Evolutionary conservation across 352 stramenopile genomes (phyloP), one percentile per base, ranked within the genome.

Genomic region (Phytopythium litorale): DNA sequence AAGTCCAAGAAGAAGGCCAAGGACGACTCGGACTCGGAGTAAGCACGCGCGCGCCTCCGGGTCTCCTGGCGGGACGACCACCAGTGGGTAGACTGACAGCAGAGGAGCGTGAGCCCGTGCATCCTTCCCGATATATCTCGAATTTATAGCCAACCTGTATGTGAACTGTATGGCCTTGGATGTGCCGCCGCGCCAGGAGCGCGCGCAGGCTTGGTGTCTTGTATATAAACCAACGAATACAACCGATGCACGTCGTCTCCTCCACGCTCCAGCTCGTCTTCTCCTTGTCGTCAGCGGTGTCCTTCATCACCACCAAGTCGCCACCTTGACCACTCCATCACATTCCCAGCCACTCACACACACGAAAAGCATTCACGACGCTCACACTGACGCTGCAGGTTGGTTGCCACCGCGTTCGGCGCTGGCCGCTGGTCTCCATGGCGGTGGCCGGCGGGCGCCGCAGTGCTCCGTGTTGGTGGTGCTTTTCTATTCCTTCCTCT

Each of bases 1-100:
- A 95, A 94, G 78, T 92, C 89, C 52, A 93, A 92, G 75, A 91
- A 91, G 67, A 79, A 85, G 75, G 75, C 78, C 52, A 78, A 81
- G 70, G 73, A 86, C 50, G 68, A 71, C 53, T 89, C 73, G 64
- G 80, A 92, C 75, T 84, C 70, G 76, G 80, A 89, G 79, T 92
- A 89, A 16, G 37, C 33, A 25, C 15, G 21, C 11, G 28, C 2
- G 4, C 33, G 33, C 7, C 33, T 38, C 33, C 9, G 7, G 9
- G 33, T 38, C 33, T 38, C 33, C 9, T 30, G 28, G 28, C 28
- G 28, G 28, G 28, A 30, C 28, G 28, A 30, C 28, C 28, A 30
- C 28, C 28, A 38, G 33, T 38, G 33, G 33, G 33, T 38, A 38
- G 33, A 11, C n/a, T n/a, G 25, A 54, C 23, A 54, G 48, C 18